Evolutionary conservation across 768 basidiomycete genomes (phyloP), one percentile per base, ranked within the genome.

Genomic region (Hortiboletus campestris): DNA sequence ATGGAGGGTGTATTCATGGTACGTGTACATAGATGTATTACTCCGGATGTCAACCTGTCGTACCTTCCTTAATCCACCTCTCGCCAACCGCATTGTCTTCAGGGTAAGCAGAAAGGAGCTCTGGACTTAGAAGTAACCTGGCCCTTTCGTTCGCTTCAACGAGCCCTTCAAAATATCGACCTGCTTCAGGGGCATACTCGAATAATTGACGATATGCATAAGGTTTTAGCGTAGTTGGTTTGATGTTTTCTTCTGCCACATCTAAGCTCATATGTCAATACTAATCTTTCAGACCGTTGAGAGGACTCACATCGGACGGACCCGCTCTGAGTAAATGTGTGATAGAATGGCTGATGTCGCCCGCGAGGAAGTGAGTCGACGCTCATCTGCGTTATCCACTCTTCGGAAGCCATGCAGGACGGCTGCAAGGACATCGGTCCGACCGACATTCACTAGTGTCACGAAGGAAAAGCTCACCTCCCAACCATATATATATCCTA

Each of bases 341-440:
- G 65, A 58, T 84, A 84, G 57, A 82, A 83, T 2, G 82, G 80
- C 52, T 84, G 82, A 42, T 76, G 57, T 22, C 74, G 66, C 19
- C 81, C 80, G 20, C 70, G 60, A 28, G 64, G 40, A 16, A 83
- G 69, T 11, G 60, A 55, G 55, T 77, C 70, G 1, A 82, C 72
- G 22, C 64, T 61, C 80, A 80, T 81, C 29, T 71, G 63, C 16
- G 41, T 47, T 12, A 78, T 79, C 80, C 80, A 82, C 25, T 61
- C 68, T 44, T 77, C 75, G 10, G 70, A 61, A 13, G 75, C 75
- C 53, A 62, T 68, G 59, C 81, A 83, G 13, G 58, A 61, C 13
- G 69, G 50, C 69, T 71, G 29, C 13, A 55, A 36, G 35, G 42
- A 40, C 39, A 19, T 57, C 29, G 12, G 35, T n/a, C 14, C 34